Percentiles rank a stretch among this genome's conserved stretches.
Conservation (phyloP, 2,329 filamentous ascomycete species). For the Fusarium luffae region DNA sequence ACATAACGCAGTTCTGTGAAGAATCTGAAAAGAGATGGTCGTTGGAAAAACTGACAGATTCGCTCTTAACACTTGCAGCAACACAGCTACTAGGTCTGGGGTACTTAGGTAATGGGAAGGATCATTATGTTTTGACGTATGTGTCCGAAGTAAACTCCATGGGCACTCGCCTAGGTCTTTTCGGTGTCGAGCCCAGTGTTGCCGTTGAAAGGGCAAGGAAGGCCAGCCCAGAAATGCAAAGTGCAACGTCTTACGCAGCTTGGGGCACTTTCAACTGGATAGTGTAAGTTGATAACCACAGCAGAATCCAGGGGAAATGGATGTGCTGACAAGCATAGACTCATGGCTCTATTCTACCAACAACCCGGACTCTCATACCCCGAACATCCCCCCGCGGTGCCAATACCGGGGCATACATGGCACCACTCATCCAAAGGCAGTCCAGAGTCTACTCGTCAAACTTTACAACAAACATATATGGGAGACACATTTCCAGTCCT, state of each 20-base stretch:
- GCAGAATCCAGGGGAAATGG: background rate
- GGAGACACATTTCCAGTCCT: constrained; percentile 47
- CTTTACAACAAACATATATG: constrained; percentile 30
- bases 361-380: constrained; percentile 45
- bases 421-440: background rate
- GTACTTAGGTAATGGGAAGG: constrained; percentile 50
- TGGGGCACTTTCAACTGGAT: constrained; percentile 54
- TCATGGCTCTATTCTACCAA: constrained; percentile 35
- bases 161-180: constrained; percentile 47
- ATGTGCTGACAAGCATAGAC: constrained; percentile 1
- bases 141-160: constrained; percentile 46
- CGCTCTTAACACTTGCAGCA: constrained; percentile 46
- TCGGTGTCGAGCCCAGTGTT: constrained; percentile 32
- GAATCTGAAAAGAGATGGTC: constrained; percentile 25
- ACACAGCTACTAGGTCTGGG: constrained; percentile 50
- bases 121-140: constrained; percentile 50
- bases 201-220: constrained; percentile 18
- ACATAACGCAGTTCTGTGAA: constrained; percentile 10
- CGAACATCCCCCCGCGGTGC: constrained; percentile 33
- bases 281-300: constrained; percentile 45
- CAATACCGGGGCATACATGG: constrained; percentile 31
- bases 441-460: background rate
- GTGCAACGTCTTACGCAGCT: constrained; percentile 39
- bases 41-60: constrained; percentile 15
- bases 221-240: constrained; percentile 6